Conservation (phyloP, 2,329 filamentous ascomycete species). For the Aspergillus ruber region DNA sequence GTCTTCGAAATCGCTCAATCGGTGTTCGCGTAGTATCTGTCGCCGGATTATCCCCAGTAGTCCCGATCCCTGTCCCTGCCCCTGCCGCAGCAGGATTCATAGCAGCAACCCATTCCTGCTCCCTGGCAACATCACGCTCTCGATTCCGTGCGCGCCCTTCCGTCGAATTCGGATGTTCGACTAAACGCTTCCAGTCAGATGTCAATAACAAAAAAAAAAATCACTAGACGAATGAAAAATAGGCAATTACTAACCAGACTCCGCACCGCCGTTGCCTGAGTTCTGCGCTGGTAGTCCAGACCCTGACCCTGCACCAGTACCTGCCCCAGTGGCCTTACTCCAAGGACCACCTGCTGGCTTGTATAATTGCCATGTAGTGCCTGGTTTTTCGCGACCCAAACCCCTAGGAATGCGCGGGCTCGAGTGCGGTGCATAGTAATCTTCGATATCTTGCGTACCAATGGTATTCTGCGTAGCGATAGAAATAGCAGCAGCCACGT, state of each 20-base stretch:
- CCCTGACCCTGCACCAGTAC: slow-evolving; percentile 2
- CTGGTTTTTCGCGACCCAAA: slow-evolving; percentile 33
- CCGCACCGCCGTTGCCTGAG: slow-evolving; percentile 17
- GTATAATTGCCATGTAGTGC: slow-evolving; percentile 18
- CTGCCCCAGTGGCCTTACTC: too few species aligned
- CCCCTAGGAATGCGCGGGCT: slow-evolving; percentile 35
- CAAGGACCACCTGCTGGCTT: neutral
- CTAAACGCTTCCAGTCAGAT: slow-evolving; percentile 57
- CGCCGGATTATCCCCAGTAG: slow-evolving; percentile 10
- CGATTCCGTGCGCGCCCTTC: slow-evolving; percentile 30
- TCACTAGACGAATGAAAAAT: slow-evolving; percentile 35
- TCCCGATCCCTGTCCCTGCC: too few species aligned
- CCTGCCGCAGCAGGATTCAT: neutral
- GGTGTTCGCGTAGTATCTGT: slow-evolving; percentile 51
- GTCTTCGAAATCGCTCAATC: slow-evolving; percentile 69
- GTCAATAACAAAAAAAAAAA: slow-evolving; percentile 47
- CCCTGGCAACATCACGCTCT: slow-evolving; percentile 21
- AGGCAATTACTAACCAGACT: slow-evolving; percentile 25
- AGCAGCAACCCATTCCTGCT: slow-evolving; percentile 15
- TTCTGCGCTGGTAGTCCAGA: slow-evolving; percentile 21
- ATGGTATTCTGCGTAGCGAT: slow-evolving; percentile 11
- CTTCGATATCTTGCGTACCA: slow-evolving; percentile 44
- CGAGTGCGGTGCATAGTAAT: slow-evolving; percentile 32
- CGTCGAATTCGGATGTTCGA: slow-evolving; percentile 41
- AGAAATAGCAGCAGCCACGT: neutral